These are phyloP conservation scores for Alternaria sp. DNA, from an alignment of 2,329 filamentous ascomycete genomes.

Conservation along the genomic window DNA sequence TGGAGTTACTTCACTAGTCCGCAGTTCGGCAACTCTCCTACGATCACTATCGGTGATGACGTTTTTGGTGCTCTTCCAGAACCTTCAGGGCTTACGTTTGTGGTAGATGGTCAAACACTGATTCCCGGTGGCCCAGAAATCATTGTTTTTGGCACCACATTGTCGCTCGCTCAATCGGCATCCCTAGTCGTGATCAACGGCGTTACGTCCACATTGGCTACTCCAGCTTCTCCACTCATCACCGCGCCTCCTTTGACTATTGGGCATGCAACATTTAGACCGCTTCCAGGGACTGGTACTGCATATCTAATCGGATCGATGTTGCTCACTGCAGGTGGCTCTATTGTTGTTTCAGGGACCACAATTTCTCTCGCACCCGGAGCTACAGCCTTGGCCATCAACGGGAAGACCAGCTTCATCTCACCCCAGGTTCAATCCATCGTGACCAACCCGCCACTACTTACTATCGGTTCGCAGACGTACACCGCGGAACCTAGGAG, in stretches of 20 bases:
- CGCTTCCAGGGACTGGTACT: conserved; percentile 44
- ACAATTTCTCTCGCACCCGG: conserved; percentile 44
- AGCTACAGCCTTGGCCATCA: conserved; percentile 43
- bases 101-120: conserved; percentile 52
- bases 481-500: conserved; percentile 38
- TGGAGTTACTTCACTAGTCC: conserved; percentile 39
- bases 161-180: conserved; percentile 45
- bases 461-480: conserved; percentile 45
- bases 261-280: conserved; percentile 37
- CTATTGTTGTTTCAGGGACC: conserved; percentile 38
- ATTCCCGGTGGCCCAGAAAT: conserved; percentile 47
- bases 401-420: conserved; percentile 45
- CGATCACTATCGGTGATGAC: conserved; percentile 29
- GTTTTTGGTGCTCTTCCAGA: conserved; percentile 25
- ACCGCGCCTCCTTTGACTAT: conserved; percentile 45
- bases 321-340: conserved; percentile 52
- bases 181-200: conserved; percentile 48
- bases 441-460: conserved; percentile 40
- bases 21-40: conserved; percentile 30
- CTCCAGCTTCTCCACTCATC: conserved; percentile 31
- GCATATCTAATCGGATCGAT: conserved; percentile 50
- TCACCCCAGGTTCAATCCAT: conserved; percentile 29
- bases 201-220: conserved; percentile 46
- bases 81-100: conserved; percentile 32
- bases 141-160: conserved; percentile 44